These are phyloP conservation scores for Magnaporthiopsis rhizophila DNA, from an alignment of 2,329 filamentous ascomycete genomes.

Conservation along the genomic window DNA sequence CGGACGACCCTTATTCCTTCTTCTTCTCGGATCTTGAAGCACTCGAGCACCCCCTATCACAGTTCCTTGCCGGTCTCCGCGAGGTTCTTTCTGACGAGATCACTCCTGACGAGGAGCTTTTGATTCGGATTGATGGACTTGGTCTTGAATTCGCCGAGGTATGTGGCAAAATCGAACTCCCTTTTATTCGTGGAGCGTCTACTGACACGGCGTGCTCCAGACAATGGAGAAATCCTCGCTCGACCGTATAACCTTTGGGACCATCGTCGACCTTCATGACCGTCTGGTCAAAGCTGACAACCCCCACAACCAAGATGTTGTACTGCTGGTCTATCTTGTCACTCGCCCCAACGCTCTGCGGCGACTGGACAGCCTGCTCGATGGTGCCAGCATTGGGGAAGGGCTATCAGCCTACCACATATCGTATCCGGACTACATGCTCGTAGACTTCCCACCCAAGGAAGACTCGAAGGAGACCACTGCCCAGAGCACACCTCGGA, in stretches of 20 bases:
- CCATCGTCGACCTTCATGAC: conserved; percentile 16
- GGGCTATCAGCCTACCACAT: conserved; percentile 11
- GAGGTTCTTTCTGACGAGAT: conserved; percentile 38
- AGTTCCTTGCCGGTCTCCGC: conserved; percentile 36
- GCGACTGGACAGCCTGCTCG: conserved; percentile 14
- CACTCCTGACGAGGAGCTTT: conserved; percentile 36
- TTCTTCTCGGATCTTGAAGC: conserved; percentile 37
- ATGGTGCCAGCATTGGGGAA: conserved; percentile 14
- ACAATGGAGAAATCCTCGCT: conserved; percentile 16
- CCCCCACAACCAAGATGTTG: conserved; percentile 3
- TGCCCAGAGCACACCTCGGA: not conserved
- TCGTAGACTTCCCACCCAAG: not conserved
- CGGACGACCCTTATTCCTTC: conserved; percentile 30
- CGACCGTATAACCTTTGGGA: conserved; percentile 15
- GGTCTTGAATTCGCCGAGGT: conserved; percentile 46
- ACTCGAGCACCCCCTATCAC: conserved; percentile 35
- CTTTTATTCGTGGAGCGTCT: not conserved
- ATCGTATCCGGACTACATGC: not conserved
- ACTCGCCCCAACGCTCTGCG: conserved; percentile 16
- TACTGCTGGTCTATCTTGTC: conserved; percentile 14
- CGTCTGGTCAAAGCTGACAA: conserved; percentile 16
- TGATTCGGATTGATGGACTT: conserved; percentile 43
- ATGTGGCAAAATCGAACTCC: conserved; percentile 13
- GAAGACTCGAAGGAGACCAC: conserved; percentile 7
- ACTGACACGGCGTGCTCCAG: not conserved